Conservation (phyloP, 805 yeast species). For the Kodamaea jinghongensis region DNA sequence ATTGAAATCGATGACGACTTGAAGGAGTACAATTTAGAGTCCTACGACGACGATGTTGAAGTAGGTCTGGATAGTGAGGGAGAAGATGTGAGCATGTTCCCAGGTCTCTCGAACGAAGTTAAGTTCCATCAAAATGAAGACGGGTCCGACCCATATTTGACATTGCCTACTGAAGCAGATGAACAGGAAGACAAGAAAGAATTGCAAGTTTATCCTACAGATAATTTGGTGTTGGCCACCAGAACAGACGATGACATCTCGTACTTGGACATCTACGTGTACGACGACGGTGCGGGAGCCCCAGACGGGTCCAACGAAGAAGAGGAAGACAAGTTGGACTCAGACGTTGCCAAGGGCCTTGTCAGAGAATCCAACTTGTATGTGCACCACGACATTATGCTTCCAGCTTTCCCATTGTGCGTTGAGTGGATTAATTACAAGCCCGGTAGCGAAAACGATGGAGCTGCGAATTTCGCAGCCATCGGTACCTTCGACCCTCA, state of each 20-base stretch:
- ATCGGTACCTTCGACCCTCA: slow-evolving; percentile 97
- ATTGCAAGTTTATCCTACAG: slow-evolving; percentile 82
- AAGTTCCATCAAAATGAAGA: slow-evolving; percentile 48
- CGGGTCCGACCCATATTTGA: slow-evolving; percentile 59
- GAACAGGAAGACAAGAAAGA: slow-evolving; percentile 76
- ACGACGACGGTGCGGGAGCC: slow-evolving; percentile 90
- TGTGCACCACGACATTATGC: slow-evolving; percentile 94
- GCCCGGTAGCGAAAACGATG: slow-evolving; percentile 48
- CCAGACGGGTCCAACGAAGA: slow-evolving; percentile 65
- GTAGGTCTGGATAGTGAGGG: slow-evolving; percentile 45
- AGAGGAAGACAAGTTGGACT: slow-evolving; percentile 64
- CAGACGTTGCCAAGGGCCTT: slow-evolving; percentile 72
- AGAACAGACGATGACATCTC: slow-evolving; percentile 96
- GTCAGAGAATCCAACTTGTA: slow-evolving; percentile 74
- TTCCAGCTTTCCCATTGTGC: slow-evolving; percentile 95
- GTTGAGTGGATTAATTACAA: slow-evolving; percentile 89
- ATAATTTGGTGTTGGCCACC: slow-evolving; percentile 83
- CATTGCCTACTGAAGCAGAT: slow-evolving; percentile 63
- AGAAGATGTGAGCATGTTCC: slow-evolving; percentile 61
- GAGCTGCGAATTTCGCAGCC: slow-evolving; percentile 87
- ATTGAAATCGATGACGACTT: slow-evolving; percentile 76
- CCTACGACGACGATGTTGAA: slow-evolving; percentile 60
- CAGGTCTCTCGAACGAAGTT: slow-evolving; percentile 64
- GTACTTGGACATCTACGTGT: slow-evolving; percentile 86
- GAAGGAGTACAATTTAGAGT: slow-evolving; percentile 82